Base-by-base conservation (phyloP, 306 rosid species). In the Inga oerstediana region DNA sequence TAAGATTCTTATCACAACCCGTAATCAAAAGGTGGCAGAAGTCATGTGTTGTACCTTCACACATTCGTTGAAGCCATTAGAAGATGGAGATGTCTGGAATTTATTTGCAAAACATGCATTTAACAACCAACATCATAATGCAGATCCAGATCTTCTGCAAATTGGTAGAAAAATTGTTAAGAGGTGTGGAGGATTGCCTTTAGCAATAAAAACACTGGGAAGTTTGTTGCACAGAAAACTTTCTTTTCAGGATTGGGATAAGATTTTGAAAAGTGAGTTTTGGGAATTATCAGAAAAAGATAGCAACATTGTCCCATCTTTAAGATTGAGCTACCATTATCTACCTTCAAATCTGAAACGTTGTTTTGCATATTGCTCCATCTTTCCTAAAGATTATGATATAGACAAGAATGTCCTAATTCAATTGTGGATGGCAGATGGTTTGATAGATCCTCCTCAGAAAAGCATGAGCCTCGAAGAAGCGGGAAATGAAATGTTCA, bases 351-450 rank as follows among this genome's bases (percentile, higher is more conserved):
- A 74, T 74, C 19, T 51, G 7, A 51, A 74, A 43, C 65, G 51
- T 35, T 75, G 68, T 35, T 75, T 75, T 35, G 68, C 49, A 0
- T 75, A 10, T 54, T 75, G 68, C 22, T 35, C 79, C 4, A 35
- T 75, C 30, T 35, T 52, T 35, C 68, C 79, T 3, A 54, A 75
- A 12, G 67, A 56, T 17, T 35, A 35, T 17, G 2, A 10, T 52
- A 10, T 9, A 34, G 7, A 19, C 62, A 52, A 75, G 49, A 44
- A 54, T 54, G 79, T 1, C 7, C 9, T 61, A n/a, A 61, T 61
- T 2, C 35, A 61, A 24, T 11, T 61, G 4, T 61, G 35, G 79
- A 75, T 75, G 79, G 67, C 79, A 17, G 67, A 75, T 54, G 77
- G 77, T 48, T 48, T 73, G 32, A 7, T 73, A 17, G 0, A 7